Conservation (phyloP, 2,329 filamentous ascomycete species). For the Trichoderma pleuroti region DNA sequence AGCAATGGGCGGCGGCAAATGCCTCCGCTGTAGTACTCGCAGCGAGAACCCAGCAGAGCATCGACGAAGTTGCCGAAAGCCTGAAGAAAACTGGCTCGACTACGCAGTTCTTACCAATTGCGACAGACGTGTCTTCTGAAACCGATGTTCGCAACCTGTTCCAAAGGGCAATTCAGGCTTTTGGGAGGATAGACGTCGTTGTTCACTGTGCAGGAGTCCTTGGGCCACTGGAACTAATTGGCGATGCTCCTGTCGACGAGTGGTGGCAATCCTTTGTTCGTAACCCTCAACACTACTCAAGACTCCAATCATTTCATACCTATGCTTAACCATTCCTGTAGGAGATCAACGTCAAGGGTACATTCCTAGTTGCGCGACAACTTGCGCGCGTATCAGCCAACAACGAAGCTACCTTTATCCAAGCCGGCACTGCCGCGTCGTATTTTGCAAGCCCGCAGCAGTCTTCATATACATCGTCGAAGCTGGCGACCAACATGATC, state of each 20-base stretch:
- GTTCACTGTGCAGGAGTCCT: neutral
- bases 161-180: neutral
- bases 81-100: neutral
- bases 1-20: neutral
- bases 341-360: neutral
- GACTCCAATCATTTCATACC: neutral
- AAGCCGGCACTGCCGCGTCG: neutral
- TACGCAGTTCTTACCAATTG: neutral
- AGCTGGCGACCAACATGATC: neutral
- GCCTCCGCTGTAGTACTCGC: neutral
- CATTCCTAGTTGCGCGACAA: neutral
- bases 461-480: neutral
- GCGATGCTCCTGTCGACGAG: neutral
- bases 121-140: neutral
- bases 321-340: neutral
- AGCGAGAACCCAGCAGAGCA: neutral
- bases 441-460: neutral
- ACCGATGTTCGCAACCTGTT: neutral
- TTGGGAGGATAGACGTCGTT: neutral
- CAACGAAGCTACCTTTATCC: neutral
- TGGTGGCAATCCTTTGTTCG: neutral
- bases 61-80: neutral
- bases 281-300: neutral
- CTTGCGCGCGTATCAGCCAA: neutral
- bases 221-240: neutral